Conservation (phyloP, 208 protist genomes). For the Leishmania tropica region DNA sequence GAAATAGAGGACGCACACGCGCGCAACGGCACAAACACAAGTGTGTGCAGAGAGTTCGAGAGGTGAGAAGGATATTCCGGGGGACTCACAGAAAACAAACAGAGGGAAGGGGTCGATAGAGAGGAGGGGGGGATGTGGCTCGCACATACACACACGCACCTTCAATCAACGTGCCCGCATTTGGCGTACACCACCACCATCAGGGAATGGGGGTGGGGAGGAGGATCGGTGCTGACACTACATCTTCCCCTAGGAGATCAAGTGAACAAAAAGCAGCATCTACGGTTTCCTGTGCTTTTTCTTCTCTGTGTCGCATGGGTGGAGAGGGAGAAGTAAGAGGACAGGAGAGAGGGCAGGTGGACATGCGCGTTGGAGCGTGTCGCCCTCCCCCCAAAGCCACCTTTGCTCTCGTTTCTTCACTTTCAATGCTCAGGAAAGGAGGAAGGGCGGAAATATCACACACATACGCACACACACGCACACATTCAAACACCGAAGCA, state of each 20-base stretch:
- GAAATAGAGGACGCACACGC: neutral
- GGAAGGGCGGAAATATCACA: neutral
- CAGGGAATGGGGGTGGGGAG: neutral
- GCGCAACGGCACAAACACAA: neutral
- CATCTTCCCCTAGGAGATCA: neutral
- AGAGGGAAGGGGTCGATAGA: neutral
- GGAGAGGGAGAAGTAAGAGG: neutral
- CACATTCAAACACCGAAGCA: neutral
- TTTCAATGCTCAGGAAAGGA: neutral
- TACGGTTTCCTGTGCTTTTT: neutral
- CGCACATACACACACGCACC: neutral
- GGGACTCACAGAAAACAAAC: neutral
- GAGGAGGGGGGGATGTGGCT: neutral
- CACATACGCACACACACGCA: neutral
- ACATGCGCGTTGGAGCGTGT: neutral
- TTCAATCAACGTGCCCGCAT: neutral
- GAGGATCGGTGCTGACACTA: neutral
- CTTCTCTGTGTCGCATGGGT: neutral
- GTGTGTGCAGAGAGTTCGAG: neutral
- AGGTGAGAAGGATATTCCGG: neutral
- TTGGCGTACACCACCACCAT: neutral
- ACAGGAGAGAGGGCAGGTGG: neutral
- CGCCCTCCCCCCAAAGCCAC: neutral
- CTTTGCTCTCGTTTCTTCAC: neutral
- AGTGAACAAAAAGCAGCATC: neutral